Evolutionary conservation across 2,329 filamentous ascomycete genomes (phyloP), one percentile per base, ranked within the genome.

Genomic region (Hypoxylon rubiginosum): DNA sequence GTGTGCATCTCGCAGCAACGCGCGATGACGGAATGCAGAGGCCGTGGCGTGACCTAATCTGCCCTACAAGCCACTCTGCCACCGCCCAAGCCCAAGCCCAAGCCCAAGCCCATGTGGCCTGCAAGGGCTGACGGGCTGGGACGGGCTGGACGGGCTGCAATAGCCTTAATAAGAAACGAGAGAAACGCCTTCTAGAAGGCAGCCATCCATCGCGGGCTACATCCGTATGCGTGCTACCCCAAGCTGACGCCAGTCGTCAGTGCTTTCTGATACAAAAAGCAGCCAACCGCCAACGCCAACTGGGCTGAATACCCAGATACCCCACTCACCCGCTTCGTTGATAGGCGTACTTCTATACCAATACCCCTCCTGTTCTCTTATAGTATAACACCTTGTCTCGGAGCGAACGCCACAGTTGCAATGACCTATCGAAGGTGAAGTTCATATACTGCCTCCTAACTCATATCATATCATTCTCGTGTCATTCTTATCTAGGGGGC

Each of bases 1-100:
- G 70, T 63, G 64, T 56, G 32, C 21, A 21, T 34, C 32, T 46
- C 17, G 43, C 48, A 54, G 51, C 57, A 62, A 64, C 58, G 67
- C 67, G 53, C 52, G 52, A 70, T 72, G 70, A 72, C 68, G 66
- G 65, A 64, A 70, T 59, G 39, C 41, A 59, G 58, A 51, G 34
- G 46, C 52, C 17, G 41, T 58, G 50, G 52, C 53, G 46, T 66
- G 53, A 60, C 60, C n/a, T 7, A 66, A 59, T 63, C 63, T 28
- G 56, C 49, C 54, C 48, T 53, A 48, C 26, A 39, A 24, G 55
- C 52, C 48, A 34, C 39, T 36, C 21, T 39, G 36, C n/a, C n/a
- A 8, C 39, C 24, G 21, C 17, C 11, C 24, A 62, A 63, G 45
- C 52, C 67, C 67, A 67, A n/a, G 21, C 17, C 11, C 24, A 62